phyloP scores from a whole-genome alignment of 2,329 filamentous ascomycete genomes.

The Stagonosporopsis cucurbitacearum region DNA sequence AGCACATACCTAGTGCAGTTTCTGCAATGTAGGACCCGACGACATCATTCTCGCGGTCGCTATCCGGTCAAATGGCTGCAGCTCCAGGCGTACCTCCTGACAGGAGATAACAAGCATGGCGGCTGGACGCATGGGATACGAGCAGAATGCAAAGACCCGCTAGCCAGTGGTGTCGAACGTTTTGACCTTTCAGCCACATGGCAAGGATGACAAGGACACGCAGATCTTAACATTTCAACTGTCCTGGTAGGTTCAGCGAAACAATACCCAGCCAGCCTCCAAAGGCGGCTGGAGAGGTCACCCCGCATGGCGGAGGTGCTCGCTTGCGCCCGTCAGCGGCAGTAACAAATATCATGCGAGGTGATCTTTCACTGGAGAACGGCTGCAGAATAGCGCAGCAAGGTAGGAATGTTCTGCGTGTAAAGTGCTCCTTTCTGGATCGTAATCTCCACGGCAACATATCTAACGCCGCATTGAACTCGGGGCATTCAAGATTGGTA shows the following conservation, averaged over 20 bases:
- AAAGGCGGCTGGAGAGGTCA: conserved; percentile 38
- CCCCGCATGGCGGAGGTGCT: conserved; percentile 36
- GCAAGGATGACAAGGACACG: conserved; percentile 35
- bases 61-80: conserved; percentile 8
- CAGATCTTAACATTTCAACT: conserved; percentile 38
- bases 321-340: conserved; percentile 36
- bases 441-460: conserved; percentile 1
- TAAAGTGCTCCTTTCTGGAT: not conserved
- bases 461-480: conserved; percentile 13
- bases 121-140: conserved; percentile 8
- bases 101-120: not conserved
- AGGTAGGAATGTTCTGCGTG: conserved; percentile 1
- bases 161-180: conserved; percentile 31
- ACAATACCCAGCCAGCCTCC: conserved; percentile 39
- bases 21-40: conserved; percentile 30
- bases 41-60: conserved; percentile 14
- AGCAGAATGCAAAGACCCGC: conserved; percentile 3
- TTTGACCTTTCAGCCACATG: conserved; percentile 41
- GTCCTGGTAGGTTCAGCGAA: conserved; percentile 29
- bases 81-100: not conserved
- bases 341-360: conserved; percentile 25
- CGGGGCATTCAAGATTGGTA: conserved; percentile 27
- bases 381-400: not conserved
- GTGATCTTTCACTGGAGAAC: conserved; percentile 12
- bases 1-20: conserved; percentile 25